Conservation (phyloP, 805 yeast species). For the Cyberlindnera xishuangbannaensis region DNA sequence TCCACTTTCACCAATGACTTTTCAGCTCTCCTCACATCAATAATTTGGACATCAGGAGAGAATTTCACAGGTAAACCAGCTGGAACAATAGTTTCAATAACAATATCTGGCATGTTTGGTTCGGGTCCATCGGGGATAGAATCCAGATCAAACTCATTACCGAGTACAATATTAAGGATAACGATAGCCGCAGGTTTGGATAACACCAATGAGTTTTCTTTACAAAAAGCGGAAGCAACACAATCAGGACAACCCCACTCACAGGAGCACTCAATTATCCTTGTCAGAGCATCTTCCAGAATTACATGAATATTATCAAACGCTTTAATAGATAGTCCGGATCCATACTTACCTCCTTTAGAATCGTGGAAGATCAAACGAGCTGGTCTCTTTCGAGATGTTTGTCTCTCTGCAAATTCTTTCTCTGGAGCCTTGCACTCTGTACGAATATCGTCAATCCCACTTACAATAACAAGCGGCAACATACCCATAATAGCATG, state of each 20-base stretch:
- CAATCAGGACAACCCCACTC: conserved; percentile 74
- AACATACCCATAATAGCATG: conserved; percentile 80
- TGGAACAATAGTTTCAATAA: conserved; percentile 63
- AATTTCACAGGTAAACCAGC: conserved; percentile 51
- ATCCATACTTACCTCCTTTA: conserved; percentile 73
- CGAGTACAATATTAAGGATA: conserved; percentile 57
- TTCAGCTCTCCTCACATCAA: conserved; percentile 33
- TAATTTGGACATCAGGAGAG: conserved; percentile 53
- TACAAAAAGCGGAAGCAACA: conserved; percentile 77
- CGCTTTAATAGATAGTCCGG: conserved; percentile 75
- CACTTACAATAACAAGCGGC: conserved; percentile 67
- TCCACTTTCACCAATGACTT: conserved; percentile 11
- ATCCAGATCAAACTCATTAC: conserved; percentile 42
- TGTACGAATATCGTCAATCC: conserved; percentile 73
- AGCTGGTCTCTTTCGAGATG: conserved; percentile 76
- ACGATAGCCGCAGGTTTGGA: conserved; percentile 83
- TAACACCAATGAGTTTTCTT: conserved; percentile 73
- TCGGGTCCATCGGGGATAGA: conserved; percentile 66
- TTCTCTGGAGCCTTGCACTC: conserved; percentile 98
- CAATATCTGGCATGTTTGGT: conserved; percentile 61
- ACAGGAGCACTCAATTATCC: conserved; percentile 61
- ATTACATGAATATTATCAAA: conserved; percentile 73
- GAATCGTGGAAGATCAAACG: conserved; percentile 80
- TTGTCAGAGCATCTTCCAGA: conserved; percentile 49
- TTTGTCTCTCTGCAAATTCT: conserved; percentile 76